Evolutionary conservation across 805 yeast genomes (phyloP), one percentile per base, ranked within the genome.

Genomic region (Lipomyces mesembrius): DNA sequence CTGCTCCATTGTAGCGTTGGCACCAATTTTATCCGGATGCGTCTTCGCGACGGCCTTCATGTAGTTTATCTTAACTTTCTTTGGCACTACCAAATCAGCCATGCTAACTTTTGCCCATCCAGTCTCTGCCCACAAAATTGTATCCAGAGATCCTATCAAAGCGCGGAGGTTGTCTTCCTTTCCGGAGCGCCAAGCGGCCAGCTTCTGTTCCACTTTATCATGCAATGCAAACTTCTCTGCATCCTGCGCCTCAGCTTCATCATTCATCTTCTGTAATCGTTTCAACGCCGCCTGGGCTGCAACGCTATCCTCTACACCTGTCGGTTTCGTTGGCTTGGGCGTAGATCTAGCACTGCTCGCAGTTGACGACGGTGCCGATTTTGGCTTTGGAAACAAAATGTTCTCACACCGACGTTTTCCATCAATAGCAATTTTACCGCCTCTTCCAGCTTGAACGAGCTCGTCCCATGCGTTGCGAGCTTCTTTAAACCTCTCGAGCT

Each of bases 161-260:
- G 89, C 89, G 57, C 99, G 83, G 25, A 95, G 79, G 74, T 95
- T 92, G 62, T 88, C 89, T 71, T 88, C 93, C 73, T 92, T 91
- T 7, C 94, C 93, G 1, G 75, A 69, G 63, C 85, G 84, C 98
- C 98, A 93, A 0, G 70, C 60, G 35, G 81, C 78, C 7, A 92
- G 78, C 67, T 82, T 82, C 1, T 71, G 76, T 63, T 85, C 86
- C 11, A 92, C 89, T 20, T 77, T 73, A 72, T 92, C 97, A 62
- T 87, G 86, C 14, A 91, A 78, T 53, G 78, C 80, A 68, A 85
- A 86, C 73, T 83, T 86, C 75, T 88, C 88, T 34, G 81, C 79
- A 66, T 90, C 92, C 8, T 79, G 75, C 35, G 80, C 77, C 56
- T 81, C 85, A 37, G 83, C 82, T 37, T 80, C 77, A 27, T 69